Evolutionary conservation across 2,329 filamentous ascomycete species (phyloP).

Genomic region (Kalmusia sp.): DNA sequence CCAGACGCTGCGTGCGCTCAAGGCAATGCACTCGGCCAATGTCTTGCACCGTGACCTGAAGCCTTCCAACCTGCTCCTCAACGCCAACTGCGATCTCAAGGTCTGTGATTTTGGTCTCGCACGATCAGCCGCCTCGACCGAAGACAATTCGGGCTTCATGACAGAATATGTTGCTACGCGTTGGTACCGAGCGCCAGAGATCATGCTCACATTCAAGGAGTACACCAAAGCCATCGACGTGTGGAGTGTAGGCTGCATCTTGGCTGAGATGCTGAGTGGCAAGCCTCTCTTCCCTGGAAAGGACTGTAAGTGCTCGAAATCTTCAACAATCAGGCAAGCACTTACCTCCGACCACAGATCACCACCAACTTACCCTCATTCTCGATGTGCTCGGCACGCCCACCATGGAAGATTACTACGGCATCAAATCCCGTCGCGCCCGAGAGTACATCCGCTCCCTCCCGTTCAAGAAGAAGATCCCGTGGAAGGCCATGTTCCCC

Average conservation of each 20-base stretch:
- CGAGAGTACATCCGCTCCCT: constrained; percentile 97
- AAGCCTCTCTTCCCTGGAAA: constrained; percentile 98
- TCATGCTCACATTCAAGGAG: constrained; percentile 99
- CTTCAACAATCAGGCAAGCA: neutral
- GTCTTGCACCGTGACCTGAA: constrained; percentile 97
- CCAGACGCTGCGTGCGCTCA: constrained; percentile 94
- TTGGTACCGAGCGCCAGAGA: constrained; percentile 98
- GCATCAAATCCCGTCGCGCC: constrained; percentile 97
- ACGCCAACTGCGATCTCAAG: constrained; percentile 98
- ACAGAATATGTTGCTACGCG: constrained; percentile 99
- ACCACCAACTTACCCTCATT: constrained; percentile 97
- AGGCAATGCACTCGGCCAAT: constrained; percentile 99
- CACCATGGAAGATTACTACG: constrained; percentile 99
- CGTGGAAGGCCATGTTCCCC: constrained; percentile 95
- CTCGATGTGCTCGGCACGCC: constrained; percentile 96
- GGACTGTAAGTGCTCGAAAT: constrained; percentile 73
- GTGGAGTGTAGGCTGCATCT: constrained; percentile 97
- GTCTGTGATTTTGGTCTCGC: constrained; percentile 98
- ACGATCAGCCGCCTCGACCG: constrained; percentile 92
- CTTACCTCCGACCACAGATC: constrained; percentile 65
- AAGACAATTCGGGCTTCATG: constrained; percentile 99
- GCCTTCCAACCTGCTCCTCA: constrained; percentile 94
- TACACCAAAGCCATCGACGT: constrained; percentile 99
- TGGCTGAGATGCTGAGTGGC: constrained; percentile 98
- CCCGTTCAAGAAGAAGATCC: constrained; percentile 99